phyloP scores from a whole-genome alignment of 371 early-diverging fungal genomes.

The Mortierella sp. region DNA sequence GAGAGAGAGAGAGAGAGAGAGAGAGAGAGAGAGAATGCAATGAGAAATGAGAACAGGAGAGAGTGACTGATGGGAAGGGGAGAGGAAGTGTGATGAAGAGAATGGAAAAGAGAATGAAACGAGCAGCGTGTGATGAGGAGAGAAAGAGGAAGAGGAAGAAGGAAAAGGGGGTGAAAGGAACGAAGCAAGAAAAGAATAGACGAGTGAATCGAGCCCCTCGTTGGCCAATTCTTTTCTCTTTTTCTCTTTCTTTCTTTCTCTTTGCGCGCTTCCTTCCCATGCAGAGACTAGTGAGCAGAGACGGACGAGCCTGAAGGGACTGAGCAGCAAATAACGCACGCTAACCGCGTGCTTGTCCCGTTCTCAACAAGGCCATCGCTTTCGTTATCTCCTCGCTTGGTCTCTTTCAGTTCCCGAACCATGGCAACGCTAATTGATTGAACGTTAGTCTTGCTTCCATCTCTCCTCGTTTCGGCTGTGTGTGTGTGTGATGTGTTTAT shows the following conservation, averaged over 20 bases:
- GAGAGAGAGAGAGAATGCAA: no score
- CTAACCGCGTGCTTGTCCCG: slow-evolving; percentile 9
- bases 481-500: no score
- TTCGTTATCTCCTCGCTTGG: not conserved
- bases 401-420: not conserved
- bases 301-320: no score
- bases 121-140: not conserved
- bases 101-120: not conserved
- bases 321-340: no score
- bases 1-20: no score
- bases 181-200: not conserved
- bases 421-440: no score
- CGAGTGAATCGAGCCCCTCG: slow-evolving; percentile 2
- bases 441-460: no score
- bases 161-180: not conserved
- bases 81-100: not conserved
- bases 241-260: not conserved
- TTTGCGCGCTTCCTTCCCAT: not conserved
- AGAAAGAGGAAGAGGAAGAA: not conserved
- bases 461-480: no score
- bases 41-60: slow-evolving; percentile 8
- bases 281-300: no score
- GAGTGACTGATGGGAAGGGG: not conserved
- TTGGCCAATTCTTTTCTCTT: not conserved
- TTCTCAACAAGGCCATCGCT: not conserved